Conservation (phyloP, 768 basidiomycete species). For the Lactifluus pinguis region DNA sequence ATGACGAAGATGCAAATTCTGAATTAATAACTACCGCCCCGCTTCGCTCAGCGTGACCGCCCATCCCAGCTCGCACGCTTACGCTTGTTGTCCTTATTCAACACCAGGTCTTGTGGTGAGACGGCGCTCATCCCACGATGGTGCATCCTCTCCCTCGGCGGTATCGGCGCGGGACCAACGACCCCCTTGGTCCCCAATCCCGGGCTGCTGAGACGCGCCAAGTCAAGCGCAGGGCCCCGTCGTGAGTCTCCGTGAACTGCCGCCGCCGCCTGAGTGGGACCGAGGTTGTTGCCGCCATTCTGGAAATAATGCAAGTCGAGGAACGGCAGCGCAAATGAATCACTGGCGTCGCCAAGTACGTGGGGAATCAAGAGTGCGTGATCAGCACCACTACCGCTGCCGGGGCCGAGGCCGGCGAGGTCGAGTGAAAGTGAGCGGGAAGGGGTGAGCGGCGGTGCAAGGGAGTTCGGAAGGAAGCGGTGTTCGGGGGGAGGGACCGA, state of each 20-base stretch:
- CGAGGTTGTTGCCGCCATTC: constrained; percentile 19
- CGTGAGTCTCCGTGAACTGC: constrained; percentile 20
- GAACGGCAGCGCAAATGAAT: constrained; percentile 45
- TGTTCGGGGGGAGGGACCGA: constrained; percentile 51
- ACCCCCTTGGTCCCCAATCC: constrained; percentile 5
- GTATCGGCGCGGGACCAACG: constrained; percentile 12
- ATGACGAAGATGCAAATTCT: not conserved
- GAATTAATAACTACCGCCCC: not conserved
- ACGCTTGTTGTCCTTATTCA: constrained; percentile 47
- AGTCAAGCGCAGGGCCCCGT: constrained; percentile 42
- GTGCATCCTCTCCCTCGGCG: constrained; percentile 26
- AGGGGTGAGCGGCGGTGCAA: constrained; percentile 29
- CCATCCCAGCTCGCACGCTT: constrained; percentile 54
- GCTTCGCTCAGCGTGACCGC: constrained; percentile 23
- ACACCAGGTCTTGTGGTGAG: constrained; percentile 42
- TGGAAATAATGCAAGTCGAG: constrained; percentile 65
- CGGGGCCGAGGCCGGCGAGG: constrained; percentile 22
- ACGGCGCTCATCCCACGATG: constrained; percentile 46
- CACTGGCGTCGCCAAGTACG: constrained; percentile 17
- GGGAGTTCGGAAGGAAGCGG: constrained; percentile 30
- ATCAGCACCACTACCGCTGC: not conserved
- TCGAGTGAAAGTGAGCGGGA: constrained; percentile 28
- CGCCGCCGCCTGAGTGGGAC: not conserved
- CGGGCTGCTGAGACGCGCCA: constrained; percentile 31
- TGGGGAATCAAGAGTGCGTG: constrained; percentile 6